These are phyloP conservation scores for Coemansia sp. DNA, from an alignment of 192 early-diverging fungal species.

Conservation along the genomic window DNA sequence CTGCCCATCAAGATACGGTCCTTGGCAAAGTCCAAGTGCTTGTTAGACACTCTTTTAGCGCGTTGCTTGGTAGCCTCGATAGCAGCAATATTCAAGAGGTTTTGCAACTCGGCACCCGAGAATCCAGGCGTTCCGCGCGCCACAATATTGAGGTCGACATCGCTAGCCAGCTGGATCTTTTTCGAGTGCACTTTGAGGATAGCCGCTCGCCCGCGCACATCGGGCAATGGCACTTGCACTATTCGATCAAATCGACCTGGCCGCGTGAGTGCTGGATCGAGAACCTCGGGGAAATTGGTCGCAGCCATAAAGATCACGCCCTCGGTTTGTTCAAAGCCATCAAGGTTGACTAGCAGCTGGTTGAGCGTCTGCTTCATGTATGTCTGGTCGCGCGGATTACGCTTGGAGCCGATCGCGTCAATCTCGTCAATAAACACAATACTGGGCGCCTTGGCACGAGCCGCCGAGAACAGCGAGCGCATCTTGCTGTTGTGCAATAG, in stretches of 20 bases:
- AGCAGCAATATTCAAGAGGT: constrained; percentile 96
- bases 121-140: constrained; percentile 98
- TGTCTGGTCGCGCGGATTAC: constrained; percentile 89
- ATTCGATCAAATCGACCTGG: constrained; percentile 97
- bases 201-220: constrained; percentile 91
- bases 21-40: constrained; percentile 95
- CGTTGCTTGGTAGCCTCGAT: constrained; percentile 88
- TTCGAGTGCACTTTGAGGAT: constrained; percentile 92
- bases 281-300: constrained; percentile 95
- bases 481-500: constrained; percentile 57
- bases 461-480: constrained; percentile 63
- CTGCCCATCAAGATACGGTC: constrained; percentile 99
- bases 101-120: constrained; percentile 98
- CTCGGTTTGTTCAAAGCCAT: constrained; percentile 95
- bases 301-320: constrained; percentile 99
- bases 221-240: constrained; percentile 91
- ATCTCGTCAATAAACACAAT: constrained; percentile 99
- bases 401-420: constrained; percentile 95
- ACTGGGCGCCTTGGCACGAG: constrained; percentile 73
- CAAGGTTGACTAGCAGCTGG: constrained; percentile 97
- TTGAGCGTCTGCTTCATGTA: constrained; percentile 99
- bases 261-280: constrained; percentile 95
- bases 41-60: constrained; percentile 68
- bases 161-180: constrained; percentile 66
- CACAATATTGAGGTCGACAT: constrained; percentile 80